Evolutionary conservation across 1,284 basidiomycete genomes (phyloP), one percentile per base, ranked within the genome.

Genomic region (Hemileia vastatrix): DNA sequence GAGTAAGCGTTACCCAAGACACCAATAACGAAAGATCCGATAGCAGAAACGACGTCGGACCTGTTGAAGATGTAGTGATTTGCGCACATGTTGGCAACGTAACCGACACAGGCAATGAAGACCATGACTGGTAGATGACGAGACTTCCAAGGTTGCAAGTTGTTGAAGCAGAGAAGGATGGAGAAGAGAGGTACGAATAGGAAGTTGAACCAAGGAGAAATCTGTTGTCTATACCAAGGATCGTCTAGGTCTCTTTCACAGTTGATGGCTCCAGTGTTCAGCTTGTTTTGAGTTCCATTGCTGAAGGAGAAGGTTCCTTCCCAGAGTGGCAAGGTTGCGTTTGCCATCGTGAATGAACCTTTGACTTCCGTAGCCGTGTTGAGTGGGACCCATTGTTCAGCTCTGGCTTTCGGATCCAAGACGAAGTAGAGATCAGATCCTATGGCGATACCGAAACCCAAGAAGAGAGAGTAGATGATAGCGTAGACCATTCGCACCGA

Each of bases 401-500:
- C 76, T 18, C 85, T 82, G 18, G 83, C 82, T 0, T 74, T 68
- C 1, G 77, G 81, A 71, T 91, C 88, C 64, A 91, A 78, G 27
- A 90, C 80, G 60, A 89, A 84, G 71, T 85, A 91, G 21, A 91
- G 77, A 71, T 91, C 88, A 4, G 86, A 88, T 36, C 89, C 89
- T 64, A 92, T 88, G 67, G 89, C 86, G 55, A 92, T 80, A 57
- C 88, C 88, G 74, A 92, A 92, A 1, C 89, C 89, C 81, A 90
- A 76, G 76, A 90, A 90, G 18, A 90, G 79, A 0, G 88, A 89
- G 72, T 90, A 91, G 57, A 91, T 90, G 65, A 91, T 80, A n/a
- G 88, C 86, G 67, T 89, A 91, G n/a, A 90, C 87, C 86, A 91
- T 88, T 74, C 88, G 87, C 64, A 90, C 87, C 63, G 86, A 88